Percentiles rank a stretch among this genome's conserved stretches.
Conservation (phyloP, 225 moss, liverwort and hornwort genomes). For the Pleurozium schreberi region DNA sequence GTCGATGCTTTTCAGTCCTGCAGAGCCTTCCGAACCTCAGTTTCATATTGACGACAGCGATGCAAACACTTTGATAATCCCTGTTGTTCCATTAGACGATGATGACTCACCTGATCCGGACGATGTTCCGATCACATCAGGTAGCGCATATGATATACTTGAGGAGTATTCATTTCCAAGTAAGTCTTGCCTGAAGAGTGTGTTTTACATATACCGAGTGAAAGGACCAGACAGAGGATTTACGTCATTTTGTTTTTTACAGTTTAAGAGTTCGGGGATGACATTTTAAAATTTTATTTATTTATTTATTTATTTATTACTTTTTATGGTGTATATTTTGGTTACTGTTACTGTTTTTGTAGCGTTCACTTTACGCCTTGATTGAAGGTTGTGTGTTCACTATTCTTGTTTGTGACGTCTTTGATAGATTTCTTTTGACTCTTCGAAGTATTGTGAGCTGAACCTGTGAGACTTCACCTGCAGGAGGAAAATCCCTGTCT, state of each 20-base stretch:
- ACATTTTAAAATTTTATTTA: not conserved
- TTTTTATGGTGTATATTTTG: not conserved
- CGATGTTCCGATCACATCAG: slow-evolving; percentile 27
- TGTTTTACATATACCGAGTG: not conserved
- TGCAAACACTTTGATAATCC: slow-evolving; percentile 56
- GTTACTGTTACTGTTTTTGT: not conserved
- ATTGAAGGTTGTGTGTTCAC: not conserved
- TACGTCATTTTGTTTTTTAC: not conserved
- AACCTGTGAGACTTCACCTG: not conserved
- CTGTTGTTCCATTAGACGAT: slow-evolving; percentile 84
- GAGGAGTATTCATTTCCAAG: slow-evolving; percentile 46
- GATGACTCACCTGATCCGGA: slow-evolving; percentile 60
- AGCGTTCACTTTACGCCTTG: not conserved
- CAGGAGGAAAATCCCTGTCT: slow-evolving; percentile 30
- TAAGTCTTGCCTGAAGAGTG: slow-evolving; percentile 14
- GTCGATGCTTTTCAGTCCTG: slow-evolving; percentile 60
- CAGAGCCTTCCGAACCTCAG: slow-evolving; percentile 71
- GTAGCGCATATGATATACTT: slow-evolving; percentile 27
- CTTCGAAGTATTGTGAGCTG: not conserved
- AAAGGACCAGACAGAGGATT: not conserved
- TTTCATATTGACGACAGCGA: slow-evolving; percentile 53
- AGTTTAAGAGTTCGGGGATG: not conserved
- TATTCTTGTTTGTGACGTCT: not conserved
- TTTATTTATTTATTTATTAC: not conserved
- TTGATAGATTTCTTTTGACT: not conserved